Evolutionary conservation across 768 basidiomycete genomes (phyloP), one percentile per base, ranked within the genome.

Genomic region (Clitopilus passeckerianus): DNA sequence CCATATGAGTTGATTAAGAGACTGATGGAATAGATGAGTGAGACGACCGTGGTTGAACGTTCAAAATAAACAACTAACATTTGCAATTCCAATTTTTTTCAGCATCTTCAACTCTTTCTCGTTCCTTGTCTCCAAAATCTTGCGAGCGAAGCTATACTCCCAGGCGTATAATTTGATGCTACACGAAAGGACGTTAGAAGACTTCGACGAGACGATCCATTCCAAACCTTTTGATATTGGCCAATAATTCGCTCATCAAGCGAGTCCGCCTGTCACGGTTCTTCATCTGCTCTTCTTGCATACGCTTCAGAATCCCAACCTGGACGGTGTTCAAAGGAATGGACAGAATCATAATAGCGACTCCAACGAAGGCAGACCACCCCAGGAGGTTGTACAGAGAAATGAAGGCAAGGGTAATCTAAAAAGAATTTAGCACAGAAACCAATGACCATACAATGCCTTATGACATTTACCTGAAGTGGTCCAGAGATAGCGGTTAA

Each of bases 231-330:
- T 90, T 89, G 67, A 98, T 97, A 68, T 96, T 98, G 59, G 85
- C 82, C 5, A 98, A 76, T n/a, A 98, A 77, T 73, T 98, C 95
- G 64, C 85, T 94, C 95, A 98, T 97, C 46, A 95, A 74, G 41
- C 88, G 76, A 8, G 91, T 93, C 33, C 92, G 82, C 64, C 84
- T 80, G 67, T 95, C 95, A 60, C 93, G 83, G 72, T 90, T 93
- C 72, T 93, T 94, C 96, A 98, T 98, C 71, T 98, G 94, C 64
- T 85, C 67, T 63, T 90, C 83, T 67, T 97, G 93, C 78, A 96
- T 84, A 37, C 70, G 77, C 68, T 92, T 92, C 55, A 91, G 67
- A 56, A 82, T 74, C 5, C 84, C 68, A 0, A 93, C 93, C 58
- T 94, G 87, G 43, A 77, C 80, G 77, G 89, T 89, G 61, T 89